Evolutionary conservation across 2,329 filamentous ascomycete genomes (phyloP).

Genomic region (Pseudogymnoascus sp.): DNA sequence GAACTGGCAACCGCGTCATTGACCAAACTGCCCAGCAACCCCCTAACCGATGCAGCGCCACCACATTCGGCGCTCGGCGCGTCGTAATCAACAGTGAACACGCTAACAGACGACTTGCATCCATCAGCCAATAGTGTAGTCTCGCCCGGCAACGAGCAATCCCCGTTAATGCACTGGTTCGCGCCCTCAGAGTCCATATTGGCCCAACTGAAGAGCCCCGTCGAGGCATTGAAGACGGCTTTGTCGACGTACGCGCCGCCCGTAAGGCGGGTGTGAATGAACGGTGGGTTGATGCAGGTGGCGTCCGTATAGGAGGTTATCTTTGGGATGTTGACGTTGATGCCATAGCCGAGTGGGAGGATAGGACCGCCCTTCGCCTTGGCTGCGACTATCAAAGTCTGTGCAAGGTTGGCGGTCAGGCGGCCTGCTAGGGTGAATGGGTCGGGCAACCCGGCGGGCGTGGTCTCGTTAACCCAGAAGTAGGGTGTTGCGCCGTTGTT

Average conservation of each 20-base stretch:
- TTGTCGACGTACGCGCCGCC: constrained; percentile 40
- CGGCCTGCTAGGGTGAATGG: constrained; percentile 36
- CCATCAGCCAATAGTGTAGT: constrained; percentile 37
- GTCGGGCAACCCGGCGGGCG: constrained; percentile 27
- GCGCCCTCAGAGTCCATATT: constrained; percentile 33
- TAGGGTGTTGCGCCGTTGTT: constrained; percentile 35
- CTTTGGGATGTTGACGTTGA: constrained; percentile 41
- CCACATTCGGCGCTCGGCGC: constrained; percentile 28
- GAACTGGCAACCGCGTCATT: background rate
- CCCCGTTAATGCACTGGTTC: constrained; percentile 43
- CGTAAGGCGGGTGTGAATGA: constrained; percentile 39
- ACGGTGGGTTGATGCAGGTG: constrained; percentile 33
- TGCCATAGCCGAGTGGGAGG: constrained; percentile 42
- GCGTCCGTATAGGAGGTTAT: constrained; percentile 32
- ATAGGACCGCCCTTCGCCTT: constrained; percentile 19
- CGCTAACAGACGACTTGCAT: constrained; percentile 31
- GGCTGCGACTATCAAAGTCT: constrained; percentile 31
- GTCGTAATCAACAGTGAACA: constrained; percentile 44
- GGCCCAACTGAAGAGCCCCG: constrained; percentile 35
- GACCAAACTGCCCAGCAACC: background rate
- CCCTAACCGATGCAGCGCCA: background rate
- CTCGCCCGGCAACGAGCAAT: constrained; percentile 42
- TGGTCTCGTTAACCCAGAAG: constrained; percentile 33
- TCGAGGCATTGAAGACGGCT: constrained; percentile 35
- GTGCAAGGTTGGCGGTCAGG: constrained; percentile 35